Evolutionary conservation across 495 filamentous ascomycete species (phyloP).

Genomic region (Aspergillus olivimuriae): DNA sequence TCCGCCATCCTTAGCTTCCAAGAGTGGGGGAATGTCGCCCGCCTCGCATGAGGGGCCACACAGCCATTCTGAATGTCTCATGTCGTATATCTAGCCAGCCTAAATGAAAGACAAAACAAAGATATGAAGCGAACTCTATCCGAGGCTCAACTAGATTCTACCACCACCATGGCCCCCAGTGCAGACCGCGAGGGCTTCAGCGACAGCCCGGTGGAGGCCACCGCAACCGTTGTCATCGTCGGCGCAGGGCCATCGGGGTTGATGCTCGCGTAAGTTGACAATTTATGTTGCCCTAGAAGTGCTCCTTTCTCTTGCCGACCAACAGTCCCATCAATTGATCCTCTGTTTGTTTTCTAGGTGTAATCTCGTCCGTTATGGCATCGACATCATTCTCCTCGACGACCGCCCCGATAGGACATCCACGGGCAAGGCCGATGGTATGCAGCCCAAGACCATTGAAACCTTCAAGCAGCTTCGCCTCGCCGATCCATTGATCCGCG

Average conservation of each 20-base stretch:
- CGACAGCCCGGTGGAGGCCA: constrained; percentile 14
- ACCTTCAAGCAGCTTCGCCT: constrained; percentile 64
- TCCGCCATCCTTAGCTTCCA: no score
- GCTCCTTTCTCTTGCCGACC: background rate
- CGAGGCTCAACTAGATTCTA: background rate
- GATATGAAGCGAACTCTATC: background rate
- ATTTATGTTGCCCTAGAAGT: background rate
- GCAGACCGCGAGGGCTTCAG: constrained; percentile 19
- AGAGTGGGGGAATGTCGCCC: background rate
- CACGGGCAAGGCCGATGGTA: constrained; percentile 71
- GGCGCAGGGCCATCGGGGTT: constrained; percentile 66
- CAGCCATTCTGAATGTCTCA: no score
- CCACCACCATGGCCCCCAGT: constrained; percentile 27
- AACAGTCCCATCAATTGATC: background rate
- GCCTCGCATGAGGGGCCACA: background rate
- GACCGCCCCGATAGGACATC: constrained; percentile 61
- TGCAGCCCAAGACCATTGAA: constrained; percentile 73
- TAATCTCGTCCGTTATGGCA: constrained; percentile 61
- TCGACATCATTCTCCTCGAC: constrained; percentile 64
- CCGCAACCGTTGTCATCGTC: constrained; percentile 56
- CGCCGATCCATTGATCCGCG: constrained; percentile 54
- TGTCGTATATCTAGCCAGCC: no score
- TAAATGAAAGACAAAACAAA: constrained; percentile 2
- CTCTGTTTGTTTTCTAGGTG: constrained; percentile 45
- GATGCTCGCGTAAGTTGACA: constrained; percentile 55